Evolutionary conservation across 257 asterid species (phyloP), one percentile per base, ranked within the genome.

Genomic region (Apocynum venetum): DNA sequence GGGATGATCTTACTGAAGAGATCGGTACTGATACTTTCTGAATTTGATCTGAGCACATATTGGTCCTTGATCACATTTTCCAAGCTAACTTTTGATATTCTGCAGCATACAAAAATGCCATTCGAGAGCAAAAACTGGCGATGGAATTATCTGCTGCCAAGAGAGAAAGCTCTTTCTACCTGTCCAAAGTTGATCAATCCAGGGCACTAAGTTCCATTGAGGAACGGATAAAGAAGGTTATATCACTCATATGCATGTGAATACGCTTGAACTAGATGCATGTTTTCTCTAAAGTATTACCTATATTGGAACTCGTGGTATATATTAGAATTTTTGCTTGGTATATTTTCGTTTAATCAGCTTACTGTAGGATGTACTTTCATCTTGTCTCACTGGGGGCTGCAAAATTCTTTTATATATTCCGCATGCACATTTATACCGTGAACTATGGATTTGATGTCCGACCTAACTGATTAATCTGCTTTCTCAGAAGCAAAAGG

Each of bases 1-100:
- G 99, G 98, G 98, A 96, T 74, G 96, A 96, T 87, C 97, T 93
- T 81, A 91, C 92, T 7, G 96, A 84, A 75, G 99, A 93, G 83
- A 90, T 82, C 49, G 98, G 96, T 91, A 88, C 35, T 19, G 55
- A 57, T 77, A 56, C 63, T 38, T 74, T 52, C 66, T 53, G 55
- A 56, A 57, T 53, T n/a, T 9, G 72, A 13, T 49, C 64, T 74
- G 67, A 79, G 52, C 65, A 35, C 71, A 31, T n/a, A 66, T 46
- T 74, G 19, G 60, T 60, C 43, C 43, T 47, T 75, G 38, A 5
- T 41, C 63, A 82, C 68, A 82, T 70, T 80, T 61, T 72, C 48
- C 80, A 71, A 77, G 63, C 80, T 72, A 72, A 36, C 74, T 78
- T 61, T 36, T 48, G 61, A n/a, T 72, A 38, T 65, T 75, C 75